Evolutionary conservation across 164 flowering plant species (phyloP).

Genomic region (Sextonia rubra): DNA sequence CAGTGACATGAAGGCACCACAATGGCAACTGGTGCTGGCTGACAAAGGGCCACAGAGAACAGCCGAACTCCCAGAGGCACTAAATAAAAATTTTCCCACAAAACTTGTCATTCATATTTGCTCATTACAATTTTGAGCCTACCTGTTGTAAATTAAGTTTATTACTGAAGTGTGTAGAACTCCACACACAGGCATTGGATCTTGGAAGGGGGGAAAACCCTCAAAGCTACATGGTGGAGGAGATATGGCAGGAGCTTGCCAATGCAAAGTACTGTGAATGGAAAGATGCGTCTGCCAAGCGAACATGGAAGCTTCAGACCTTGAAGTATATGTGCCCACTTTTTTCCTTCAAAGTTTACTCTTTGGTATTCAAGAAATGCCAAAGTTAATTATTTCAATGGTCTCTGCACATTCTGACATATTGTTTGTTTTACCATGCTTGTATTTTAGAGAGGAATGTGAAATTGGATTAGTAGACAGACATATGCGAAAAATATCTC

Average conservation of each 20-base stretch:
- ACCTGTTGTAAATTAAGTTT: not conserved
- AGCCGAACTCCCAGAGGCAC: no score
- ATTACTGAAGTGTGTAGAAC: constrained; percentile 3
- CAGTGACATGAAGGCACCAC: no score
- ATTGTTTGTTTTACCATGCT: not conserved
- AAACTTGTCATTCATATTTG: no score
- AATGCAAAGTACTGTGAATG: constrained; percentile 78
- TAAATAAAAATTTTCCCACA: no score
- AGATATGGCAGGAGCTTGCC: constrained; percentile 92
- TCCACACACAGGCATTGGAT: constrained; percentile 61
- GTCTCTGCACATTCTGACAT: not conserved
- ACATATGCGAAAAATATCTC: constrained; percentile 30
- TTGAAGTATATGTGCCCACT: constrained; percentile 55
- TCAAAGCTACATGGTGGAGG: constrained; percentile 73
- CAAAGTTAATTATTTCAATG: not conserved
- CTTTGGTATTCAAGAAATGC: not conserved
- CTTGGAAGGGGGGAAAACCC: constrained; percentile 82
- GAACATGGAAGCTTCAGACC: constrained; percentile 68
- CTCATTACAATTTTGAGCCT: not conserved
- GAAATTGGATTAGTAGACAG: constrained; percentile 60
- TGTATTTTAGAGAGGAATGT: constrained; percentile 57
- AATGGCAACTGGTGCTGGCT: no score
- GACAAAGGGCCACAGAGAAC: no score
- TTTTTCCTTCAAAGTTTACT: not conserved
- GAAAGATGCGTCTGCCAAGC: constrained; percentile 59